Evolutionary conservation across 2,329 filamentous ascomycete genomes (phyloP).

Genomic region (Trichoderma koningiopsis): DNA sequence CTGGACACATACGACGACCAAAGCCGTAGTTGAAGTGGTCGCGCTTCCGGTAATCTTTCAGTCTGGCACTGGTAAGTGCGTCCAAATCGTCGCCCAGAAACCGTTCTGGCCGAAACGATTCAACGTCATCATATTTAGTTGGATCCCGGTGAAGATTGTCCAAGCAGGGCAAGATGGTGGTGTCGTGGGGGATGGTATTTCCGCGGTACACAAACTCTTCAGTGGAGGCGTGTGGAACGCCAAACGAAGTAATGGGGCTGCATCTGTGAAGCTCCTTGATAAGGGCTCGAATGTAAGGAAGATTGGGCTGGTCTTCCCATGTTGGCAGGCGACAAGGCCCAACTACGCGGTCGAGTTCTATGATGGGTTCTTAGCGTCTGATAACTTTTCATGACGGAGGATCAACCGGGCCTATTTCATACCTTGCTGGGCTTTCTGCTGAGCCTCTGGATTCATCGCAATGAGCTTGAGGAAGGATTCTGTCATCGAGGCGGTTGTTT

Average conservation of each 20-base stretch:
- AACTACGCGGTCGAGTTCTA: constrained; percentile 47
- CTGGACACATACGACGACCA: constrained; percentile 60
- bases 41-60: constrained; percentile 44
- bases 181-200: neutral
- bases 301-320: constrained; percentile 44
- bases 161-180: neutral
- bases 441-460: constrained; percentile 11
- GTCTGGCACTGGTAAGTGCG: constrained; percentile 34
- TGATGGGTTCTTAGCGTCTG: neutral
- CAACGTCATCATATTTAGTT: neutral
- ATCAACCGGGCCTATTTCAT: neutral
- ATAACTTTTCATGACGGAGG: too few species aligned
- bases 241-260: neutral
- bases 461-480: constrained; percentile 13
- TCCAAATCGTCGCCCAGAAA: constrained; percentile 34
- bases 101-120: constrained; percentile 14
- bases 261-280: constrained; percentile 34
- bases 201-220: neutral
- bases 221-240: neutral
- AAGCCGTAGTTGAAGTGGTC: constrained; percentile 59
- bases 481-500: constrained; percentile 1
- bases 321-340: constrained; percentile 46
- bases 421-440: constrained; percentile 34
- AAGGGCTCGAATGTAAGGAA: constrained; percentile 46
- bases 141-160: neutral